Evolutionary conservation across 176 grass and related monocot genomes (phyloP).

Genomic region (Paspalum vaginatum): DNA sequence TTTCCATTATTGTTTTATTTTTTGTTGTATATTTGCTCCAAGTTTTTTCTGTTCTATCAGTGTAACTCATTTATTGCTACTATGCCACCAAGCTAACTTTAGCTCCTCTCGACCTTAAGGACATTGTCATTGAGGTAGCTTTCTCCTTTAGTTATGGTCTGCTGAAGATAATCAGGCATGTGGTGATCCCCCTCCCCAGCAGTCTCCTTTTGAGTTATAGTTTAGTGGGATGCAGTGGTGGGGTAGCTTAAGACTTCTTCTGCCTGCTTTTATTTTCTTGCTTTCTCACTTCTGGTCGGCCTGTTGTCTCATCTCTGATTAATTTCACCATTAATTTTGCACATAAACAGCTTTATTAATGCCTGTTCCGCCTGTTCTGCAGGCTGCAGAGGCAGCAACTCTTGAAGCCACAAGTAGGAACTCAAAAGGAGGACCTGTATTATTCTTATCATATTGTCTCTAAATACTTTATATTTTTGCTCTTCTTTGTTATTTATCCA

Average conservation of each 20-base stretch:
- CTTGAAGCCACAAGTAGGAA: constrained; percentile 83
- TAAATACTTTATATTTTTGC: not conserved
- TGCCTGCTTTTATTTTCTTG: constrained; percentile 33
- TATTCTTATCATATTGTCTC: constrained; percentile 37
- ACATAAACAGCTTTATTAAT: constrained; percentile 29
- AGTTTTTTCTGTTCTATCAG: not conserved
- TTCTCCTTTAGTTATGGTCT: not conserved
- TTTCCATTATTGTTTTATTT: too few relatives aligned
- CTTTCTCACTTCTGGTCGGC: constrained; percentile 15
- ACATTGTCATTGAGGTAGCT: not conserved
- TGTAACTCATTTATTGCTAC: not conserved
- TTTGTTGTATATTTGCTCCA: not conserved
- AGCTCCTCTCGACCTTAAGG: not conserved
- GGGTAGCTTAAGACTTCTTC: not conserved
- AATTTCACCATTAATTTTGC: not conserved
- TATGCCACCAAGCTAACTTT: not conserved
- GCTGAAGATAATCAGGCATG: not conserved
- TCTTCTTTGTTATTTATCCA: constrained; percentile 21
- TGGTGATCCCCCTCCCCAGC: not conserved
- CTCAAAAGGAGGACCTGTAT: constrained; percentile 84
- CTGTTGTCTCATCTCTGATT: not conserved
- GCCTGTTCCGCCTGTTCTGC: constrained; percentile 27
- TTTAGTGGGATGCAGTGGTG: not conserved
- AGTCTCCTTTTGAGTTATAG: not conserved
- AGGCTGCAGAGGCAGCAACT: constrained; percentile 83